Base-by-base conservation (phyloP, 139 green algal genomes). In the Dunaliella sp. region DNA sequence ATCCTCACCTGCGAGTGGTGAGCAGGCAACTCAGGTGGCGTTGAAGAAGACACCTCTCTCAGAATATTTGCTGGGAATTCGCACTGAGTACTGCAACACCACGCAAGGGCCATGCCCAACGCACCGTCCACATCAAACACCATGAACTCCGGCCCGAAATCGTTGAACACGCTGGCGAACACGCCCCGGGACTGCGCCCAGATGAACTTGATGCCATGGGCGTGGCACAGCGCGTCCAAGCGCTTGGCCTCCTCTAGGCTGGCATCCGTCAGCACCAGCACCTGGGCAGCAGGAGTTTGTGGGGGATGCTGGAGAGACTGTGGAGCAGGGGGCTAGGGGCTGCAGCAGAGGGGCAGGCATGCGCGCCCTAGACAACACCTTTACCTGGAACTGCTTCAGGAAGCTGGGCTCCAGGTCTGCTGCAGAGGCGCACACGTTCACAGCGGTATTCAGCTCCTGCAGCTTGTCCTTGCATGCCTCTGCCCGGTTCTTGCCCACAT, bases 381-480 rank as follows among this genome's bases (percentile, higher is more conserved):
- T 74, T 48, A 97, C 96, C 90, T 98, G 91, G 83, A 97, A 98
- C 26, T 93, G 84, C 1, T 59, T 83, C 12, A 99, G 87, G 59
- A 97, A 94, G 0, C 91, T 90, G 0, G 95, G 86, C 0, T 77
- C 89, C 0, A 99, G 92, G 0, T 92, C 84, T 25, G 74, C 93
- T 0, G 84, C 77, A n/a, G 89, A 88, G 0, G 93, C 88, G 3
- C 86, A 83, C 2, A 99, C 96, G 0, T 83, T 80, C 0, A 99
- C 98, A 35, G 91, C 90, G 0, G 91, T 95, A 89, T 99, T 99
- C 1, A 99, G 94, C 92, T 99, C 97, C 90, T 98, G 94, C 84
- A 99, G 91, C 86, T 93, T 94, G 25, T 94, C 93, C 31, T 92
- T 91, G 92, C 97, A 99, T 0, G 97, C 95, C 83, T 96, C 91